Conservation (phyloP, 1,139 yeast species). For the Saccharomycopsis hybrid region DNA sequence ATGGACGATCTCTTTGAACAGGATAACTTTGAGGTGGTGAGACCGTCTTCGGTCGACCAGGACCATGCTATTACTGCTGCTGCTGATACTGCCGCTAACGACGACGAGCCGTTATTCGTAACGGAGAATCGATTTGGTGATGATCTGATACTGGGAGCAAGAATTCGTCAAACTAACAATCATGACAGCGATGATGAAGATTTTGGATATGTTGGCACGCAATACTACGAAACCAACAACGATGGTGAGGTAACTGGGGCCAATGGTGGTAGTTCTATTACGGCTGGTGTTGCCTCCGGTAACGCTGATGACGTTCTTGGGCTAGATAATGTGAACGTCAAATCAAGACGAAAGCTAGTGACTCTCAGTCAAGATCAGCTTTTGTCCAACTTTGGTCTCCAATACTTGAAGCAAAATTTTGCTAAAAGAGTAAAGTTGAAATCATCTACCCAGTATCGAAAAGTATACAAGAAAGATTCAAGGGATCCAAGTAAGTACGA, state of each 20-base stretch:
- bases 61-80: too few species aligned
- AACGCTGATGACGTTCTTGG: slow-evolving; percentile 19
- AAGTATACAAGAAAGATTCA: background rate
- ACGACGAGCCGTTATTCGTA: slow-evolving; percentile 9
- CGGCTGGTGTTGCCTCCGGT: too few species aligned
- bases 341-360: slow-evolving; percentile 33
- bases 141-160: background rate
- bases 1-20: slow-evolving; percentile 17
- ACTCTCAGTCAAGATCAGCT: slow-evolving; percentile 46
- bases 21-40: slow-evolving; percentile 8
- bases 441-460: slow-evolving; percentile 9
- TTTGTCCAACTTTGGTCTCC: slow-evolving; percentile 42
- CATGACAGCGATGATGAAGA: slow-evolving; percentile 1
- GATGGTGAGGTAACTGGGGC: too few species aligned
- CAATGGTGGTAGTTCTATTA: too few species aligned
- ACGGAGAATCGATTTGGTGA: background rate
- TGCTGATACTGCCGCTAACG: background rate
- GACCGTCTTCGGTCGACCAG: background rate
- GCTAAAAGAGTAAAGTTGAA: slow-evolving; percentile 32
- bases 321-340: slow-evolving; percentile 26
- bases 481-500: background rate
- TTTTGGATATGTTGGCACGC: too few species aligned
- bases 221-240: too few species aligned
- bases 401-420: slow-evolving; percentile 38
- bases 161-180: too few species aligned